Evolutionary conservation across 768 basidiomycete species (phyloP).

Genomic region (Lepiota brunneoincarnata): DNA sequence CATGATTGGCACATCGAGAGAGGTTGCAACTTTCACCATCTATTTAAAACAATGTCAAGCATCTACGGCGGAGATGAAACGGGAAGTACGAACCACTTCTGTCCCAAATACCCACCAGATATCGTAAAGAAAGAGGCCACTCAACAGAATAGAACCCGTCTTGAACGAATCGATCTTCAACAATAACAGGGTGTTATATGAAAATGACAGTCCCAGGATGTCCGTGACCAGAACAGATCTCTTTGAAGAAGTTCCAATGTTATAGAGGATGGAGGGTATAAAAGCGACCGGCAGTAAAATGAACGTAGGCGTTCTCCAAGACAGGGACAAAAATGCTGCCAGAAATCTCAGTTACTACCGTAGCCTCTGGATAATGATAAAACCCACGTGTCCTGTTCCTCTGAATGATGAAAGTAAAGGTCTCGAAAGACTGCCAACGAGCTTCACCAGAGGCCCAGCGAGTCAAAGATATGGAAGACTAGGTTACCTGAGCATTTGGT

Average conservation of each 20-base stretch:
- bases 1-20: conserved; percentile 91
- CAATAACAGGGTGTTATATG: conserved; percentile 74
- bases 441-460: conserved; percentile 46
- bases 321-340: conserved; percentile 35
- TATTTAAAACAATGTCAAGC: conserved; percentile 24
- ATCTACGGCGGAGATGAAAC: neutral
- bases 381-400: conserved; percentile 34
- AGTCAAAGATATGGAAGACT: conserved; percentile 53
- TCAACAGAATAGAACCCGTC: conserved; percentile 80
- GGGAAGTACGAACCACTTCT: conserved; percentile 57
- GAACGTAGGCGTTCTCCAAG: conserved; percentile 57
- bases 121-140: conserved; percentile 89
- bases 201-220: conserved; percentile 72
- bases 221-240: conserved; percentile 78
- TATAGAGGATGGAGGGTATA: conserved; percentile 65
- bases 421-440: conserved; percentile 59
- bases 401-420: conserved; percentile 34
- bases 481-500: neutral
- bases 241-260: conserved; percentile 36
- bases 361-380: conserved; percentile 5
- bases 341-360: conserved; percentile 15
- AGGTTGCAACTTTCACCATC: conserved; percentile 94
- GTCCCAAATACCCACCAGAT: conserved; percentile 95
- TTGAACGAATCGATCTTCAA: conserved; percentile 87
- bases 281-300: conserved; percentile 56